Percentiles rank a stretch among this genome's conserved stretches.
phyloP scores from a whole-genome alignment of 495 filamentous ascomycete species.

The Stereocaulon alpinum region DNA sequence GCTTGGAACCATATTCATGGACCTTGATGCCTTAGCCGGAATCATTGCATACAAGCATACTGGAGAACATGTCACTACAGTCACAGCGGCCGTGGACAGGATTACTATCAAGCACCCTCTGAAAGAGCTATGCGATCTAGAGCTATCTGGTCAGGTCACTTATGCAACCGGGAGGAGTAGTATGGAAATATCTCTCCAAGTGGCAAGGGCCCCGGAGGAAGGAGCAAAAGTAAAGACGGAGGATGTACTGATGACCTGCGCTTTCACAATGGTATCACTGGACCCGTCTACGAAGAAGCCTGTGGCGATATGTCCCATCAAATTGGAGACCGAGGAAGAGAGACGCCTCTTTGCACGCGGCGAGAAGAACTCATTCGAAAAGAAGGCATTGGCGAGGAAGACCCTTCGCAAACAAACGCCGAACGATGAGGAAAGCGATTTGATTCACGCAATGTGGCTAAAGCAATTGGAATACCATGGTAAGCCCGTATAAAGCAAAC shows the following conservation, averaged over 20 bases:
- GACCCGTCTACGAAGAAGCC: conserved; percentile 63
- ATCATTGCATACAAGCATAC: conserved; percentile 77
- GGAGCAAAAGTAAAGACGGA: conserved; percentile 50
- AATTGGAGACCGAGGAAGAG: conserved; percentile 62
- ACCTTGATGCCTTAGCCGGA: conserved; percentile 72
- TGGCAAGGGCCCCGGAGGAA: conserved; percentile 48
- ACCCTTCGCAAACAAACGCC: conserved; percentile 63
- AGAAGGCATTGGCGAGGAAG: conserved; percentile 53
- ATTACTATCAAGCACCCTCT: conserved; percentile 67
- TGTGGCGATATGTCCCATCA: conserved; percentile 46
- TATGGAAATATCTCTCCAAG: conserved; percentile 72
- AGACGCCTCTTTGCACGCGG: conserved; percentile 55
- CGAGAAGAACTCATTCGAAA: conserved; percentile 63
- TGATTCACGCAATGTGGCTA: conserved; percentile 76
- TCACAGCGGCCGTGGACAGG: conserved; percentile 72
- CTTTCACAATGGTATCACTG: conserved; percentile 78
- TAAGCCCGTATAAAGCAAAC: conserved; percentile 18
- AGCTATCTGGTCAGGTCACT: conserved; percentile 69
- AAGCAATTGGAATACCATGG: conserved; percentile 56
- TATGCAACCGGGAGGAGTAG: conserved; percentile 72
- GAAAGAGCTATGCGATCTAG: conserved; percentile 70
- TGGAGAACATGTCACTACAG: conserved; percentile 62
- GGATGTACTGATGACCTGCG: conserved; percentile 67
- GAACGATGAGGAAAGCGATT: conserved; percentile 62
- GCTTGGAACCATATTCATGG: conserved; percentile 67